These are phyloP conservation scores for Kwoniella europaea DNA, from an alignment of 768 basidiomycete genomes.

Conservation along the genomic window DNA sequence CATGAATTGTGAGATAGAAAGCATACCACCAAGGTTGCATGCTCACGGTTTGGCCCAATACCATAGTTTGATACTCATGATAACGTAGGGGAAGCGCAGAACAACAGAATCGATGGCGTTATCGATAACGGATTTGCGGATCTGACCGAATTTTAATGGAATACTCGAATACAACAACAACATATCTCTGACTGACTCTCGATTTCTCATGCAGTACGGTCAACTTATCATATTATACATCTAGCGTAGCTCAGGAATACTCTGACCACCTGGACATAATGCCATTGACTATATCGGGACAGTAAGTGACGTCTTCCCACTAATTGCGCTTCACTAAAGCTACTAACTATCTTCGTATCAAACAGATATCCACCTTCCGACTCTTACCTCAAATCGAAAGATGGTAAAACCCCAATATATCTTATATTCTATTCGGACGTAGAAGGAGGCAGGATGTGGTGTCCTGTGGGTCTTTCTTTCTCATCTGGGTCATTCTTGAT, in stretches of 20 bases:
- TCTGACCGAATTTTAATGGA: conserved; percentile 1
- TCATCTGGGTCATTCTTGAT: not conserved
- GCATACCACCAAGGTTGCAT: not conserved
- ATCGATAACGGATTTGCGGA: conserved; percentile 20
- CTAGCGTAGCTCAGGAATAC: no score
- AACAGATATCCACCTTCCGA: conserved; percentile 19
- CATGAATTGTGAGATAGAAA: not conserved
- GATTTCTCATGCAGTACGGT: no score
- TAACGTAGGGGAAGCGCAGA: no score
- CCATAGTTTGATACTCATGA: no score
- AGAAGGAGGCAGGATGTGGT: conserved; percentile 58
- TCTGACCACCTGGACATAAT: not conserved
- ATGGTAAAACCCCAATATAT: conserved; percentile 28
- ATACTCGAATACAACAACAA: not conserved
- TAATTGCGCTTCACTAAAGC: not conserved
- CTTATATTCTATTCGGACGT: conserved; percentile 57
- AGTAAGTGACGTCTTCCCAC: not conserved
- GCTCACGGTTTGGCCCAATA: no score
- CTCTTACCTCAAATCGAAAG: not conserved
- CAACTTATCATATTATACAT: no score
- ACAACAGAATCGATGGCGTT: conserved; percentile 20
- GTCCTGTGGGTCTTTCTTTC: conserved; percentile 41
- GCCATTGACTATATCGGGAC: conserved; percentile 1
- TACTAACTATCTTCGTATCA: not conserved
- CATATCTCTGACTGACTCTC: no score